Evolutionary conservation across 495 filamentous ascomycete species (phyloP).

Genomic region (Annulohypoxylon nitens): DNA sequence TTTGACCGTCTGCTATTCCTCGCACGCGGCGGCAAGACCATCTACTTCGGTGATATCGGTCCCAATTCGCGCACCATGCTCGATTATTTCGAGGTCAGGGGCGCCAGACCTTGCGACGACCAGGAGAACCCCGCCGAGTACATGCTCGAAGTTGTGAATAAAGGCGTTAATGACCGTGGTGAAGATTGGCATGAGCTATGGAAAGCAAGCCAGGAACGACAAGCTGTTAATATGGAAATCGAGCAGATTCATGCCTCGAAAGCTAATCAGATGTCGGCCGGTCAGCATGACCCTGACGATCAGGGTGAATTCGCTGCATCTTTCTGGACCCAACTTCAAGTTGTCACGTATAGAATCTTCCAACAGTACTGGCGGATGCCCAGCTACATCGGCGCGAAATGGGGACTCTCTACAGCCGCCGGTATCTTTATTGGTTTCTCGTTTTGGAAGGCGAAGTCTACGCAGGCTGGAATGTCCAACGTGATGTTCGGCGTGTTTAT

Average conservation of each 20-base stretch:
- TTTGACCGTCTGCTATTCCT: constrained; percentile 15
- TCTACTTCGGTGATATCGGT: constrained; percentile 13
- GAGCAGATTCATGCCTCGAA: constrained; percentile 3
- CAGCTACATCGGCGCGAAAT: constrained; percentile 16
- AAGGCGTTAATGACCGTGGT: constrained; percentile 2
- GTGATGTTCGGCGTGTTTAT: constrained; percentile 19
- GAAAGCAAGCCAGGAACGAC: constrained; percentile 11
- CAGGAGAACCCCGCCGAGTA: constrained; percentile 21
- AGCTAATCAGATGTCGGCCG: background rate
- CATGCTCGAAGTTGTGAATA: constrained; percentile 17
- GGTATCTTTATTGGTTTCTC: constrained; percentile 18
- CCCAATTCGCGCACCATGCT: constrained; percentile 6
- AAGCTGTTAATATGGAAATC: constrained; percentile 6
- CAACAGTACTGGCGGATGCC: constrained; percentile 21
- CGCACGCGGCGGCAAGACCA: constrained; percentile 8
- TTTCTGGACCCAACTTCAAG: constrained; percentile 1
- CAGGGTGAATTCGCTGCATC: constrained; percentile 10
- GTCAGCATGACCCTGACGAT: background rate
- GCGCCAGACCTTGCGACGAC: constrained; percentile 9
- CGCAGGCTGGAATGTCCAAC: constrained; percentile 10
- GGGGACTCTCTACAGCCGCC: constrained; percentile 2
- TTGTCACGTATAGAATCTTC: constrained; percentile 11
- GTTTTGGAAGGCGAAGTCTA: constrained; percentile 6
- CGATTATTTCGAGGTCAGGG: constrained; percentile 14
- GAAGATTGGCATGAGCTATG: constrained; percentile 17